Conservation (phyloP, 2,329 filamentous ascomycete genomes). For the Venturiaceae sp. region DNA sequence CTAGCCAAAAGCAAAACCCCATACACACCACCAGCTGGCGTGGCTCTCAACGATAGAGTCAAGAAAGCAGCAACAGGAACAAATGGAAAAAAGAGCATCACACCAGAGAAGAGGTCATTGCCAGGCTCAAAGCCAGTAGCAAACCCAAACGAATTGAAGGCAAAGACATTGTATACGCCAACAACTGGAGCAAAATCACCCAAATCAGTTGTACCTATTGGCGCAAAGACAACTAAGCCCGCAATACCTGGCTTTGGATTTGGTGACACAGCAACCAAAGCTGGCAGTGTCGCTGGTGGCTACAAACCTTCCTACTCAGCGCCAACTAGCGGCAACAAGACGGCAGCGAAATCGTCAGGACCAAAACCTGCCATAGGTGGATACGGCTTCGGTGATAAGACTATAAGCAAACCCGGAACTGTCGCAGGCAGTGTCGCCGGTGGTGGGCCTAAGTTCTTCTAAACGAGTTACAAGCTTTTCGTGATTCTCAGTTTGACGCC, state of each 20-base stretch:
- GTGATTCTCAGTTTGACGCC: neutral
- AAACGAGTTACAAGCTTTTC: neutral
- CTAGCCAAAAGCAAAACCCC: neutral
- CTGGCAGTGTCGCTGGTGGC: neutral
- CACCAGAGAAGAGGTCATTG: neutral
- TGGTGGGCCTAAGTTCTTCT: neutral
- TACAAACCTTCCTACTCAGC: neutral
- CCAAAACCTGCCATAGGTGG: neutral
- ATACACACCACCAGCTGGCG: neutral
- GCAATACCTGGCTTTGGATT: neutral
- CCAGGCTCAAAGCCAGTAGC: neutral
- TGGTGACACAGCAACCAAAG: slow-evolving; percentile 1
- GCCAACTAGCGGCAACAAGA: neutral
- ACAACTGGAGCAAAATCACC: neutral
- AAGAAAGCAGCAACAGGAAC: neutral
- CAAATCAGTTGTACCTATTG: neutral
- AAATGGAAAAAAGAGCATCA: neutral
- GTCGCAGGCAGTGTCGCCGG: neutral
- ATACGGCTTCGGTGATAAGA: neutral
- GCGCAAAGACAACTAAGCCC: neutral
- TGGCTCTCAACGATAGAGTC: neutral
- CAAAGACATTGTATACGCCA: neutral
- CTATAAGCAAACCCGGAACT: neutral
- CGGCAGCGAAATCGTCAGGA: neutral
- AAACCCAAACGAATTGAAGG: neutral